A percentile compares a stretch with the other conserved stretches of the same genome.
Evolutionary conservation across 225 moss, liverwort and hornwort genomes (phyloP).

Genomic region (Thuidium tamariscinum): DNA sequence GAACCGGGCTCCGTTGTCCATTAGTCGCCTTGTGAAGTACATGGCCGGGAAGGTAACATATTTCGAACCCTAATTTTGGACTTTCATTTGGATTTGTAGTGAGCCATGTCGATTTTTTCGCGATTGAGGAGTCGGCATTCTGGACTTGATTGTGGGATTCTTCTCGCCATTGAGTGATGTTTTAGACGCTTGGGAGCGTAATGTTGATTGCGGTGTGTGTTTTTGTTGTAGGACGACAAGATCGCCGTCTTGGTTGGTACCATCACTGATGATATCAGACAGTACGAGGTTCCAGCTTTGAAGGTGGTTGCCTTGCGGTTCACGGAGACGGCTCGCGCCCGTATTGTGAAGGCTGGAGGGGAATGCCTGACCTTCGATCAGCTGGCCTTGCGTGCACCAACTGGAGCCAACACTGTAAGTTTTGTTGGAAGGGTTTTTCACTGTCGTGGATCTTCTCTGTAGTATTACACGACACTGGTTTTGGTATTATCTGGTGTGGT

Average conservation of each 20-base stretch:
- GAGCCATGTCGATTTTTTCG: background rate
- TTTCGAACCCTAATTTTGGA: background rate
- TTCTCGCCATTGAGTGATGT: background rate
- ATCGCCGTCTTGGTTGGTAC: slow-evolving; percentile 67
- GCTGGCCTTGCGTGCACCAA: slow-evolving; percentile 75
- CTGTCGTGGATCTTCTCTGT: background rate
- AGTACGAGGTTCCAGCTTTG: slow-evolving; percentile 66
- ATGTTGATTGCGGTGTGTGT: background rate
- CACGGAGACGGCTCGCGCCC: slow-evolving; percentile 71
- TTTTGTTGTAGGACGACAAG: slow-evolving; percentile 29
- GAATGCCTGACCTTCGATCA: slow-evolving; percentile 75
- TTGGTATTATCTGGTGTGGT: background rate
- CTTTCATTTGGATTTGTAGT: no score
- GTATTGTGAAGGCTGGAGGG: slow-evolving; percentile 69
- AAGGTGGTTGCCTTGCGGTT: slow-evolving; percentile 64
- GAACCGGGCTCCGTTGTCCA: slow-evolving; percentile 60
- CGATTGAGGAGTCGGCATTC: background rate
- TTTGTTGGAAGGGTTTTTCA: background rate
- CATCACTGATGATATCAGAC: slow-evolving; percentile 58
- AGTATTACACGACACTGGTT: background rate
- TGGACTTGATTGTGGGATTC: background rate
- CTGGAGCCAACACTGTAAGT: slow-evolving; percentile 59
- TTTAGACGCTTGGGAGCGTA: no score
- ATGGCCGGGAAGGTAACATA: slow-evolving; percentile 55
- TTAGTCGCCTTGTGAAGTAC: slow-evolving; percentile 69